A percentile compares a stretch with the other conserved stretches of the same genome.
Conservation (phyloP, 1,284 basidiomycete species). For the Cryptococcus hybrid region DNA sequence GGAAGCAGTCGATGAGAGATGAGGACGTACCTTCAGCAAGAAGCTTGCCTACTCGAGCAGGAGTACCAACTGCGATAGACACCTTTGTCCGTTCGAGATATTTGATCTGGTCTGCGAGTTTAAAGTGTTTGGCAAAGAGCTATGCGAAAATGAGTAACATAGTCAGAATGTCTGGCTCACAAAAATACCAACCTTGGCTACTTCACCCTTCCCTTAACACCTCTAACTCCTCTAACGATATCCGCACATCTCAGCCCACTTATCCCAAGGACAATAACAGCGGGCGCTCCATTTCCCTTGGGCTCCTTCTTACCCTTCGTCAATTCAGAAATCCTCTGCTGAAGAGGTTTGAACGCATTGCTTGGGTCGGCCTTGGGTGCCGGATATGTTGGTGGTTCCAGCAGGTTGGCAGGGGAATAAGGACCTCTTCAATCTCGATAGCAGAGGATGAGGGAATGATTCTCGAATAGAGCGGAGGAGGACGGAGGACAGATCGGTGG, state of each 20-base stretch:
- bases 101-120: conserved; percentile 48
- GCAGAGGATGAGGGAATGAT: conserved; percentile 33
- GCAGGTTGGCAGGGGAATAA: conserved; percentile 21
- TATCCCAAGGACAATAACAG: conserved; percentile 44
- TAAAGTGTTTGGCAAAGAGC: conserved; percentile 53
- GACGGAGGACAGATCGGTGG: conserved; percentile 21
- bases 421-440: conserved; percentile 46
- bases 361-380: conserved; percentile 4
- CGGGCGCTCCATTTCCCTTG: conserved; percentile 26
- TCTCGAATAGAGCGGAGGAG: conserved; percentile 35
- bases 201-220: conserved; percentile 43
- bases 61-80: conserved; percentile 50
- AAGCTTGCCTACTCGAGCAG: conserved; percentile 48
- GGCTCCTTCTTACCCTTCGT: conserved; percentile 21
- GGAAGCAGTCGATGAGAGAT: too few species aligned
- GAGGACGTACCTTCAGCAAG: conserved; percentile 36
- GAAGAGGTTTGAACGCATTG: conserved; percentile 6
- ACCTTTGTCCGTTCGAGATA: conserved; percentile 47
- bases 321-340: conserved; percentile 14
- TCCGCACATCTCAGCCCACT: conserved; percentile 50
- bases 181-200: conserved; percentile 44
- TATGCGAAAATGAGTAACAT: conserved; percentile 7
- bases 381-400: conserved; percentile 13
- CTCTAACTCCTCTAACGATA: conserved; percentile 45
- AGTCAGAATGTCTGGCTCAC: not conserved